These are phyloP conservation scores for Cordyceps cateniannulata DNA, from an alignment of 2,329 filamentous ascomycete species.

Conservation along the genomic window DNA sequence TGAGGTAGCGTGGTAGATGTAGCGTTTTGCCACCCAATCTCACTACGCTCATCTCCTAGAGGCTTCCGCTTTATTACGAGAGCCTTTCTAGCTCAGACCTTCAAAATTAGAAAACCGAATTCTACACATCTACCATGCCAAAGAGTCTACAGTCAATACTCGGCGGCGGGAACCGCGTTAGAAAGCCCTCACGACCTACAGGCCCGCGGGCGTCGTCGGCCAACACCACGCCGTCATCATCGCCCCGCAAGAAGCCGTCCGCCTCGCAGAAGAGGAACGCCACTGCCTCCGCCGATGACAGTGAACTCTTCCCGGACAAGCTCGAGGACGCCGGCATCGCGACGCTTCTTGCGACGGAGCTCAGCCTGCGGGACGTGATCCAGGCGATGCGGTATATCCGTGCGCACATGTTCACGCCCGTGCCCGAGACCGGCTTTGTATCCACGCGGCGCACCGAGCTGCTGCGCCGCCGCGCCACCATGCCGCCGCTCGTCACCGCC, in stretches of 20 bases:
- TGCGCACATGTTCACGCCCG: constrained; percentile 54
- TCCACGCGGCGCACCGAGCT: constrained; percentile 57
- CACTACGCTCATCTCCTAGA: neutral
- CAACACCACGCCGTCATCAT: constrained; percentile 9
- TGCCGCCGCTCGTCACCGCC: constrained; percentile 60
- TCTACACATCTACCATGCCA: constrained; percentile 20
- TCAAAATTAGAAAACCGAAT: neutral
- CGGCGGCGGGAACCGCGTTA: constrained; percentile 29
- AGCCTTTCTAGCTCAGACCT: too few relatives aligned
- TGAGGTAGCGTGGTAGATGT: neutral
- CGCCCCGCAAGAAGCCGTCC: constrained; percentile 9
- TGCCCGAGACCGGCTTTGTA: constrained; percentile 59
- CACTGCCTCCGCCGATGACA: constrained; percentile 16
- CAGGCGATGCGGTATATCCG: constrained; percentile 60
- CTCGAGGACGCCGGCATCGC: constrained; percentile 57
- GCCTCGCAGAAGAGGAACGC: constrained; percentile 8
- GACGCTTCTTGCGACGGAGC: constrained; percentile 46
- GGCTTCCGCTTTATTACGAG: too few relatives aligned
- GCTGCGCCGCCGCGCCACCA: constrained; percentile 50
- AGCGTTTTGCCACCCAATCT: neutral
- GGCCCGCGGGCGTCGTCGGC: neutral
- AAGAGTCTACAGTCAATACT: constrained; percentile 32
- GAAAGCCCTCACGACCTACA: constrained; percentile 23
- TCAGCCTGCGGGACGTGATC: constrained; percentile 53
- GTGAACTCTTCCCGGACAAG: constrained; percentile 32